Conservation (phyloP, 2,329 filamentous ascomycete genomes). For the Incumbomyces delicatus region DNA sequence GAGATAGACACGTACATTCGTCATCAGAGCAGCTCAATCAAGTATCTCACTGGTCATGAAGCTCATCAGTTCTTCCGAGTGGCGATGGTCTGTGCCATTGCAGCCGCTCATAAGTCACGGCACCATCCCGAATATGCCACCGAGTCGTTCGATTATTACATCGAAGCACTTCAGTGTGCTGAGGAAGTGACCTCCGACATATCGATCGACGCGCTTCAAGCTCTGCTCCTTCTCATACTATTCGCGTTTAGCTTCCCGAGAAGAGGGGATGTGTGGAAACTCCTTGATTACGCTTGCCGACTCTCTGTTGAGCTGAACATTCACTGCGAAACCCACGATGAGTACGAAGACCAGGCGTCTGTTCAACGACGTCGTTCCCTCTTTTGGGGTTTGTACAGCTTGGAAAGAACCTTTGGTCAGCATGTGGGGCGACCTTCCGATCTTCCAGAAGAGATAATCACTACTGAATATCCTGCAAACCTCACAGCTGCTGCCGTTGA, state of each 20-base stretch:
- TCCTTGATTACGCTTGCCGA: conserved; percentile 24
- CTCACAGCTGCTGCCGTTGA: conserved; percentile 13
- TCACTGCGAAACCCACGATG: conserved; percentile 24
- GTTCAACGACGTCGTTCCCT: conserved; percentile 21
- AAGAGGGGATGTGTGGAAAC: conserved; percentile 23
- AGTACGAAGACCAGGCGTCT: conserved; percentile 20
- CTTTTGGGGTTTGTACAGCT: conserved; percentile 30
- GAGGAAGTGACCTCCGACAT: conserved; percentile 25
- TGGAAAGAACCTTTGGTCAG: conserved; percentile 29
- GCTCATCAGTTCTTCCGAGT: conserved; percentile 26
- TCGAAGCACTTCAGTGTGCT: conserved; percentile 22
- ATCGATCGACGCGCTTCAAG: conserved; percentile 22
- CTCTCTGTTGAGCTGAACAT: conserved; percentile 27
- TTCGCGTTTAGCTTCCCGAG: conserved; percentile 22
- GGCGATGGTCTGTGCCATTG: conserved; percentile 27
- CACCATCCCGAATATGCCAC: conserved; percentile 20
- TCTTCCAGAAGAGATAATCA: conserved; percentile 30
- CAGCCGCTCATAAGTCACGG: conserved; percentile 20
- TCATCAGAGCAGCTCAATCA: conserved; percentile 13
- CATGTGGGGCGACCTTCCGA: conserved; percentile 30
- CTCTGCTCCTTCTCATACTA: conserved; percentile 21
- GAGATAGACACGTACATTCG: conserved; percentile 22
- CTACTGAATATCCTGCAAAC: conserved; percentile 26
- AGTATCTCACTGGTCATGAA: conserved; percentile 19
- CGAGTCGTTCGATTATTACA: conserved; percentile 20